Base-by-base conservation (phyloP, 208 protist species). In the Leptomonas pyrrhocoris region DNA sequence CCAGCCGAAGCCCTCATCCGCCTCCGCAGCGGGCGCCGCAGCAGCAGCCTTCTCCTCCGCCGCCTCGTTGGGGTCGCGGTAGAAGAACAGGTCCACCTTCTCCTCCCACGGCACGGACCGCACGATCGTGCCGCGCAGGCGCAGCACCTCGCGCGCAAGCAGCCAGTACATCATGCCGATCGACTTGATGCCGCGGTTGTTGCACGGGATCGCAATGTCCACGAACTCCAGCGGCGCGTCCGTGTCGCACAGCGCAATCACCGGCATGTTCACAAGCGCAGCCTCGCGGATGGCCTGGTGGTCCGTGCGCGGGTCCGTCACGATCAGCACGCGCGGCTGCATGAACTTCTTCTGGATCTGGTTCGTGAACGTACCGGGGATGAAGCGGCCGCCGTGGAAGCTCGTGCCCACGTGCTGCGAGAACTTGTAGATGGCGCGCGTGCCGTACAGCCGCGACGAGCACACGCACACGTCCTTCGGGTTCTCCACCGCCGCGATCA, bases 81-180 rank as follows among this genome's bases (percentile, higher is more conserved):
- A 99, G 93, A 99, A 98, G 98, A 99, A 99, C 56, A 99, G 93
- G 94, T 99, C 99, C 70, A 98, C 94, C 94, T 99, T 99, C 68
- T 99, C 98, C 56, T 98, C 95, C 99, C 98, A 99, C 30, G 81
- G 77, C 53, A 95, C 77, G 9, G 79, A 74, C 79, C 99, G 91
- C 59, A 86, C 63, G 77, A 99, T 78, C 48, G 77, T 84, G 73
- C 97, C 96, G 73, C 97, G 92, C 61, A 99, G 89, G 73, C 98
- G 94, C 67, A 99, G 86, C 56, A 99, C 97, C 85, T 99, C 98
- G 56, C 92, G 97, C 61, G 97, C 89, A 21, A 99, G 96, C 65
- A 99, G 78, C 98, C 98, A 99, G 93, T 98, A 99, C 82, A 99
- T 97, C 54, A 99, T 93, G 85, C 95, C 98, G 85, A 99, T 99